These are phyloP conservation scores for Inga laurina DNA, from an alignment of 306 rosid species.

Conservation along the genomic window DNA sequence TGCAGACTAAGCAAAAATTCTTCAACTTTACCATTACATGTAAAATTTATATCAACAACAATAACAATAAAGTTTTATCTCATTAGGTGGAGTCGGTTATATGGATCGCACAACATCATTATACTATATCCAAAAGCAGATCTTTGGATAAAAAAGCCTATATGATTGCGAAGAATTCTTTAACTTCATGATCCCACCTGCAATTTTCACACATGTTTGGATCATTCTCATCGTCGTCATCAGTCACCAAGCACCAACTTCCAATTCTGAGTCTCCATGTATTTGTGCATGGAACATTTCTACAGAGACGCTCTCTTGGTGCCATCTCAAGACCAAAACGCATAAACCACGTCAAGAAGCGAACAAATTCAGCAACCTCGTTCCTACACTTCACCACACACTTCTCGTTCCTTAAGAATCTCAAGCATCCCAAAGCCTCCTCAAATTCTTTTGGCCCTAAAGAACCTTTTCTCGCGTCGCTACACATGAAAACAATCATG, in stretches of 20 bases:
- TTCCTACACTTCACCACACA: not conserved
- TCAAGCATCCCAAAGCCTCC: not conserved
- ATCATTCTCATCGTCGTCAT: not conserved
- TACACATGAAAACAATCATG: not conserved
- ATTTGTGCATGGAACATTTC: not conserved
- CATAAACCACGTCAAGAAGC: not conserved
- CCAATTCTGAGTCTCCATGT: not conserved
- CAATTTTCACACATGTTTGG: not conserved
- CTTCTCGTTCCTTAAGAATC: not conserved
- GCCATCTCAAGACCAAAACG: not conserved
- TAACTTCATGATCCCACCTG: not conserved
- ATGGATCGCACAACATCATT: too few species aligned
- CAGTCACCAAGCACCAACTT: not conserved
- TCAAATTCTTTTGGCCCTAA: not conserved
- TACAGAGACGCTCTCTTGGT: not conserved
- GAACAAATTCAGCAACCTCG: not conserved
- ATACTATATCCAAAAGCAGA: too few species aligned
- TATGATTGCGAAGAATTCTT: not conserved
- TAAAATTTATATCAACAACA: too few species aligned
- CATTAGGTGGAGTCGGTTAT: too few species aligned
- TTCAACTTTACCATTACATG: too few species aligned
- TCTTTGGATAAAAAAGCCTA: too few species aligned
- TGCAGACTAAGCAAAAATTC: too few species aligned
- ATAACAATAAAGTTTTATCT: too few species aligned
- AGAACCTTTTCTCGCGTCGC: not conserved